Evolutionary conservation across 2,329 filamentous ascomycete species (phyloP).

Genomic region (Bipolaris cookei): DNA sequence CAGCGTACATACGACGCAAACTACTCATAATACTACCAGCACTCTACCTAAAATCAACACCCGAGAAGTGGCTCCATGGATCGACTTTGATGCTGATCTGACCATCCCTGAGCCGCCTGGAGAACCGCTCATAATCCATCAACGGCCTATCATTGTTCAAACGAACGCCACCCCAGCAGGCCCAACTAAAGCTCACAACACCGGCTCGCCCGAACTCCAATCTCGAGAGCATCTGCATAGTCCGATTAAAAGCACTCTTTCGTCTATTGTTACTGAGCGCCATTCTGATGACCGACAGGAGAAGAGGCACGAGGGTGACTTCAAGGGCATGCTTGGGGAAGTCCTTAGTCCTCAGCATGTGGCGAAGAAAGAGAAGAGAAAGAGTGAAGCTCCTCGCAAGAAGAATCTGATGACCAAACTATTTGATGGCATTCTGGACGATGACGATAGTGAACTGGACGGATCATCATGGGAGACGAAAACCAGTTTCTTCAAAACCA

Average conservation of each 20-base stretch:
- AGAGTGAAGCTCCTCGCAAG: constrained; percentile 17
- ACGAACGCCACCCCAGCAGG: not conserved
- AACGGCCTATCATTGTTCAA: constrained; percentile 5
- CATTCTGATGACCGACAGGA: not conserved
- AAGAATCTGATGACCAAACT: constrained; percentile 29
- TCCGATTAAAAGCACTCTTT: not conserved
- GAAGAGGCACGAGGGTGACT: constrained; percentile 4
- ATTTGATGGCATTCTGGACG: constrained; percentile 23
- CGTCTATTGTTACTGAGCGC: not conserved
- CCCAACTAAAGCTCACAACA: not conserved
- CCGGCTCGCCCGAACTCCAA: not conserved
- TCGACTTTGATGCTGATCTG: constrained; percentile 20
- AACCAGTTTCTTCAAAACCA: not conserved
- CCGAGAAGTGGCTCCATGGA: constrained; percentile 35
- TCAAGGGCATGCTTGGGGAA: not conserved
- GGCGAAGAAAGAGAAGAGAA: constrained; percentile 16
- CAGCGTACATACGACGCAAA: constrained; percentile 11
- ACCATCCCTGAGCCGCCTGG: not conserved
- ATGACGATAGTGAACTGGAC: not conserved
- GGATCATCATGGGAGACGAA: constrained; percentile 1
- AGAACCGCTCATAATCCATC: not conserved
- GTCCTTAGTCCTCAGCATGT: not conserved
- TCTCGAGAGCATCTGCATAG: not conserved
- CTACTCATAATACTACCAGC: constrained; percentile 7
- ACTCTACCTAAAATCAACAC: constrained; percentile 18